Percentiles rank a stretch among this genome's conserved stretches.
Evolutionary conservation across 139 green algal species (phyloP).

Genomic region (Penium margaritaceum): DNA sequence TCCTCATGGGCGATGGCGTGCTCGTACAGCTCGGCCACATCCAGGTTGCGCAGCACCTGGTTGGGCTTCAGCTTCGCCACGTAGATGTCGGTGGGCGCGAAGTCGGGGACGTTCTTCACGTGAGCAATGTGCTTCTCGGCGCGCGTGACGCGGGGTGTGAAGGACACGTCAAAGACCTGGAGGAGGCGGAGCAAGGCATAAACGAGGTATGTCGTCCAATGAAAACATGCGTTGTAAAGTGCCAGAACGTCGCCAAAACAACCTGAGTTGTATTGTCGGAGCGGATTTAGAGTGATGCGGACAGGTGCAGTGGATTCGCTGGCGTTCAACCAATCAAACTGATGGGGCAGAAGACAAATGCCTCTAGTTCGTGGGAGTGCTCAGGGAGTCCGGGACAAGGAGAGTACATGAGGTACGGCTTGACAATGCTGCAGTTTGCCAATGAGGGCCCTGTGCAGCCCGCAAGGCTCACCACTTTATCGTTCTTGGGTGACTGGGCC

Average conservation of each 20-base stretch:
- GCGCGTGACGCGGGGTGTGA: neutral
- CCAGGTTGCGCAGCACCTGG: conserved; percentile 29
- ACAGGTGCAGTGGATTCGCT: neutral
- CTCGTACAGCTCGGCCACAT: conserved; percentile 31
- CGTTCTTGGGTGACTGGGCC: neutral
- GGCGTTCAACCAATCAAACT: too few species aligned
- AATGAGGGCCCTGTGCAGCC: too few species aligned
- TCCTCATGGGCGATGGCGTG: conserved; percentile 25
- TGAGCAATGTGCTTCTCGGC: neutral
- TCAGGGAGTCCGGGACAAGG: too few species aligned
- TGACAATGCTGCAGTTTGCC: too few species aligned
- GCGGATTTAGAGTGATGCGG: neutral
- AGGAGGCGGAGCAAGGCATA: neutral
- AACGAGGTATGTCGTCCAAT: neutral
- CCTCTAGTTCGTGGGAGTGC: too few species aligned
- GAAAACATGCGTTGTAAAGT: too few species aligned
- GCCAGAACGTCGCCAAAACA: too few species aligned
- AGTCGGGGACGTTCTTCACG: conserved; percentile 4
- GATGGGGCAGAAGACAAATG: too few species aligned
- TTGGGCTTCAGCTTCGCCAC: conserved; percentile 29
- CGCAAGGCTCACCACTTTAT: conserved; percentile 12
- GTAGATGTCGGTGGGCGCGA: conserved; percentile 21
- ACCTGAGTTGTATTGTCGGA: too few species aligned
- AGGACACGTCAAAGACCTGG: neutral
- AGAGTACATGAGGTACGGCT: neutral